Evolutionary conservation across 495 filamentous ascomycete genomes (phyloP).

Genomic region (Bryoglossum gracile): DNA sequence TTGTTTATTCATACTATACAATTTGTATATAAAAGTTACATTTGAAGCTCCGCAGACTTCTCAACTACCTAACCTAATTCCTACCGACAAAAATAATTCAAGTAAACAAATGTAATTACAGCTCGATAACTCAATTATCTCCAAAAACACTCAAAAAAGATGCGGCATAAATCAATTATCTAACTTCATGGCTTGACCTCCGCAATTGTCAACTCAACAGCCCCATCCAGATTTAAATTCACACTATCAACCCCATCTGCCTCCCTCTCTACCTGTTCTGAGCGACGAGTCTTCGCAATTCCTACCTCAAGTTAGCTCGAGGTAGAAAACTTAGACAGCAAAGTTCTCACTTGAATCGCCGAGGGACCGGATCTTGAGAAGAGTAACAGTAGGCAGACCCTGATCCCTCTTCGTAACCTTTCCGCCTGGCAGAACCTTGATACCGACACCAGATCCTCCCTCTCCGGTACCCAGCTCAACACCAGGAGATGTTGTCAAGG

Average conservation of each 20-base stretch:
- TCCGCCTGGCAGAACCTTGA: constrained; percentile 20
- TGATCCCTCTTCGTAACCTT: not conserved
- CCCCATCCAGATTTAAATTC: not conserved
- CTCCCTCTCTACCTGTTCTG: not conserved
- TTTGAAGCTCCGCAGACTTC: too few relatives aligned
- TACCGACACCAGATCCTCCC: constrained; percentile 39
- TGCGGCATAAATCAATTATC: not conserved
- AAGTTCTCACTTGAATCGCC: not conserved
- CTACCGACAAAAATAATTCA: too few relatives aligned
- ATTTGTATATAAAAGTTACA: too few relatives aligned
- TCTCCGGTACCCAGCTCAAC: constrained; percentile 41
- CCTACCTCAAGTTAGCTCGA: not conserved
- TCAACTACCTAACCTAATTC: too few relatives aligned
- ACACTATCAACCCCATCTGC: not conserved
- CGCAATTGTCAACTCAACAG: not conserved
- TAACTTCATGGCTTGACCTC: not conserved
- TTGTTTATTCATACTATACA: too few relatives aligned
- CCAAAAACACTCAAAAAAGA: too few relatives aligned
- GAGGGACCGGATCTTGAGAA: not conserved
- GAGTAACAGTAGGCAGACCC: not conserved
- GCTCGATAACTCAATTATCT: too few relatives aligned
- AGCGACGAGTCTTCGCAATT: not conserved
- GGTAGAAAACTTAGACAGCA: not conserved
- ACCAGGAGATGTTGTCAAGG: constrained; percentile 36
- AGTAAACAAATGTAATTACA: too few relatives aligned